Evolutionary conservation across 2,329 filamentous ascomycete genomes (phyloP), one percentile per base, ranked within the genome.

Genomic region (Colletotrichum caudatum): DNA sequence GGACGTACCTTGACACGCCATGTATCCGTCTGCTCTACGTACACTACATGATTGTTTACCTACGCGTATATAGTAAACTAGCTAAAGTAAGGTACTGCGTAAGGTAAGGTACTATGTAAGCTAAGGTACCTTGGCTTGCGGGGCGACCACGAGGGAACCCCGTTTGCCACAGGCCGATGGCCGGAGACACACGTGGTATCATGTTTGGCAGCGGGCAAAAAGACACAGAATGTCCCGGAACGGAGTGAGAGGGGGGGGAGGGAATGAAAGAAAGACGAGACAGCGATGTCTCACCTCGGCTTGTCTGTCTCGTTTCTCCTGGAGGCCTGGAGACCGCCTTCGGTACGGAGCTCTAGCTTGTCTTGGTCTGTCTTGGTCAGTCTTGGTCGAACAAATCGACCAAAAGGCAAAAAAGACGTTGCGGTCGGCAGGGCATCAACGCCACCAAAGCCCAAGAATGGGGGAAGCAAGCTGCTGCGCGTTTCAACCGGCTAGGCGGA

Each of bases 181-280:
- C 46, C 26, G 37, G 48, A 54, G 39, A 64, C 65, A 64, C 69
- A 72, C 65, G 66, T 69, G 65, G 65, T 64, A 41, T n/a, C 46
- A 37, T 7, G 18, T 39, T 56, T 46, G 44, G 54, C 53, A 60
- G 60, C 44, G 63, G 53, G 41, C 46, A 61, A 41, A 46, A 53
- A 20, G 46, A 23, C 18, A 35, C 26, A 35, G 46, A 35, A 26
- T 23, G 51, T 2, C 39, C 48, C 44, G 56, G 48, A 64, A 37
- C 8, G 46, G 46, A 12, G 20, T 29, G 26, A 29, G 26, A 3
- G 26, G 3, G 44, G 26, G 3, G 44, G 20, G 35, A 37, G 35
- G 35, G 46, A 9, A 48, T 12, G 12, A 35, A 14, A 39, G 20
- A 35, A 14, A 39, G 16, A 7, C n/a, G 46, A 53, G 54, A 54